Evolutionary conservation across 2,329 filamentous ascomycete genomes (phyloP).

Genomic region (Periconia sp.): DNA sequence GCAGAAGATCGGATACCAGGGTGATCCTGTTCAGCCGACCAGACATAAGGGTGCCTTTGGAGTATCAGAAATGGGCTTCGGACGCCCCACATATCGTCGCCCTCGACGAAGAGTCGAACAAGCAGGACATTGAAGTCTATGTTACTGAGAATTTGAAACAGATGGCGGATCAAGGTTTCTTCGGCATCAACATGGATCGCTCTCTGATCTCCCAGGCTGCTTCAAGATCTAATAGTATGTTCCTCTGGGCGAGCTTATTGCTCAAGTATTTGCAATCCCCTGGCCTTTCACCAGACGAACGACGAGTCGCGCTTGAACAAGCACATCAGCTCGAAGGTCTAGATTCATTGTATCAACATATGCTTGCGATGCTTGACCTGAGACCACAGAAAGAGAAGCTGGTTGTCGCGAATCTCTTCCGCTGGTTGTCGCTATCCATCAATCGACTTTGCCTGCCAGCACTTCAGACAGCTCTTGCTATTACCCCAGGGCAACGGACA

Average conservation of each 20-base stretch:
- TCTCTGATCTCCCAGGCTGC: slow-evolving; percentile 23
- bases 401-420: slow-evolving; percentile 27
- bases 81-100: slow-evolving; percentile 29
- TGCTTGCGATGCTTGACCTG: slow-evolving; percentile 25
- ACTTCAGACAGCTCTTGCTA: slow-evolving; percentile 27
- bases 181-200: slow-evolving; percentile 35
- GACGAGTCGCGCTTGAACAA: slow-evolving; percentile 23
- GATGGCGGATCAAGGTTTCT: slow-evolving; percentile 37
- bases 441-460: slow-evolving; percentile 23
- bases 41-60: slow-evolving; percentile 28
- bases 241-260: slow-evolving; percentile 34
- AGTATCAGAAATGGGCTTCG: slow-evolving; percentile 38
- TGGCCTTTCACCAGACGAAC: slow-evolving; percentile 31
- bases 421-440: slow-evolving; percentile 34
- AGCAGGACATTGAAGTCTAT: slow-evolving; percentile 22
- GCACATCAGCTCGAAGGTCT: slow-evolving; percentile 24
- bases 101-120: slow-evolving; percentile 24
- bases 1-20: slow-evolving; percentile 28
- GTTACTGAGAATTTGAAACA: slow-evolving; percentile 24
- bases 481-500: slow-evolving; percentile 14
- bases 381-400: slow-evolving; percentile 24
- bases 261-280: slow-evolving; percentile 31
- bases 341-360: slow-evolving; percentile 26
- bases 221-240: slow-evolving; percentile 27
- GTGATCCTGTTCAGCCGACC: slow-evolving; percentile 35